Evolutionary conservation across 495 filamentous ascomycete species (phyloP).

Genomic region (Thermothielavioides terrestris): DNA sequence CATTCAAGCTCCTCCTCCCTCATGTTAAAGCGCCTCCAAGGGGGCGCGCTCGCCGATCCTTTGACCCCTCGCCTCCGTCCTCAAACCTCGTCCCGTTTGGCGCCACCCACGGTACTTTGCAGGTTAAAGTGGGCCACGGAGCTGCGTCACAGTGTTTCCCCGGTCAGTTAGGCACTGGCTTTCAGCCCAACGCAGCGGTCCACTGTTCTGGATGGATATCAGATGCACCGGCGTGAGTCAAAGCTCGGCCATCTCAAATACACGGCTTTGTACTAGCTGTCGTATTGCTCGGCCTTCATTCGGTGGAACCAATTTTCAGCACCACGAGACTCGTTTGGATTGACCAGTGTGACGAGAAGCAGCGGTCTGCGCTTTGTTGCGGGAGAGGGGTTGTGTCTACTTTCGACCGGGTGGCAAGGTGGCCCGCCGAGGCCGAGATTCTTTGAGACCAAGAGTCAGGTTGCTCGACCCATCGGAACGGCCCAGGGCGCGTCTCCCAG

Average conservation of each 20-base stretch:
- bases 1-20: too few relatives aligned
- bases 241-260: background rate
- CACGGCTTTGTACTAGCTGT: background rate
- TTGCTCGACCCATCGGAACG: too few relatives aligned
- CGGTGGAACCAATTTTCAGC: background rate
- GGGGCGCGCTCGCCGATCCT: too few relatives aligned
- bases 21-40: too few relatives aligned
- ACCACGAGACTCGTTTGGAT: too few relatives aligned
- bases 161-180: constrained; percentile 15
- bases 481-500: too few relatives aligned
- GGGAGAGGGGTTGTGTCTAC: too few relatives aligned
- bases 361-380: too few relatives aligned
- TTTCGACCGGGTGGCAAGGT: too few relatives aligned
- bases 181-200: constrained; percentile 21
- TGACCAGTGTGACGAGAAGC: too few relatives aligned
- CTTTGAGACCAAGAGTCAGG: too few relatives aligned
- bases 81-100: background rate
- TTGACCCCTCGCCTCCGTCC: background rate
- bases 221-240: constrained; percentile 12
- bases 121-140: constrained; percentile 7
- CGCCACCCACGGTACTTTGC: background rate
- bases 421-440: too few relatives aligned
- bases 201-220: constrained; percentile 3
- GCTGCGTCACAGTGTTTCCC: background rate
- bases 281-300: background rate